Base-by-base conservation (phyloP, 257 asterid species). In the Rauvolfia tetraphylla region DNA sequence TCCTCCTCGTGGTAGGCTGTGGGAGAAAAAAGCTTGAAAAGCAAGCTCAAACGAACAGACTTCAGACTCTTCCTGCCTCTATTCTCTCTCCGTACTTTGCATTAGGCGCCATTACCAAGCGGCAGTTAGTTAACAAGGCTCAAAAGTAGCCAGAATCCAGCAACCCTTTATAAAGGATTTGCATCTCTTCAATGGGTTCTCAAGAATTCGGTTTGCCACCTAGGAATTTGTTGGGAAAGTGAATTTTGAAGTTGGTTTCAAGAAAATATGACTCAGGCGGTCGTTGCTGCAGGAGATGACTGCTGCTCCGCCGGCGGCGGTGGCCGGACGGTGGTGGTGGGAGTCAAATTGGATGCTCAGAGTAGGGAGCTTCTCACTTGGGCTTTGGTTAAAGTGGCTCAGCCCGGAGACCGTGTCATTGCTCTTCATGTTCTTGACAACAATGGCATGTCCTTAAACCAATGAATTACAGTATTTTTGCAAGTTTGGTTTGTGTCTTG, bases 301-400 rank as follows among this genome's bases (percentile, higher is more conserved):
- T 48, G 75, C 36, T 12, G 25, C 63, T 56, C 56, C 72, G 23
- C 77, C 68, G 67, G 17, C 75, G 76, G 80, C 77, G 88, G 83
- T 72, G 84, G 86, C 51, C 86, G 96, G 76, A 84, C 94, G 73
- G 91, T 90, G 79, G 89, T 95, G 68, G 99, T 95, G 20, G 99
- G 98, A 7, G 92, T 95, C 62, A 95, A 93, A 86, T 76, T 95
- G 69, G 96, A 93, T 84, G 78, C 86, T 14, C 86, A 76, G 61
- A 90, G 98, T 80, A 83, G 93, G 67, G 98, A 95, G 76, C 79
- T 95, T 78, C 93, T 95, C 61, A 95, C 99, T 75, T 95, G 99
- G 99, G 95, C 98, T 79, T 84, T 95, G 54, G 98, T 95, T 38
- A 95, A 95, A 76, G 92, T 93, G 53, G 97, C 97, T 80, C 92